These are phyloP conservation scores for Taphrina flavorubra DNA, from an alignment of 1,139 yeast species.

Conservation along the genomic window DNA sequence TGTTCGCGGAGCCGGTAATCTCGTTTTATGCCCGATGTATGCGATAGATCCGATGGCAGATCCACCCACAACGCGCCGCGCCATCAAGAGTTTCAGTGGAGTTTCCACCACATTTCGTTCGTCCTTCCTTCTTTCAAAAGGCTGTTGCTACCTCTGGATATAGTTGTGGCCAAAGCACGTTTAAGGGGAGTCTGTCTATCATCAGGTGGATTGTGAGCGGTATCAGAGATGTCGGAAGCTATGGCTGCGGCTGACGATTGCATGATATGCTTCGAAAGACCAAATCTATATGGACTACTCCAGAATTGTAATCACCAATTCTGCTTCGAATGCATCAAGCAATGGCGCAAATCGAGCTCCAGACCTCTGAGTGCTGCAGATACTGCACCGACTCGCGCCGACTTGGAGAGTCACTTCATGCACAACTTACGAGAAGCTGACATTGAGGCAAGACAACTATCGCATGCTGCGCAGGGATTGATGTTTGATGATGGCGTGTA, in stretches of 20 bases:
- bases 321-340: conserved; percentile 18
- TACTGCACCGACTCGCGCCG: background rate
- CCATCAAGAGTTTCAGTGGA: background rate
- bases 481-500: conserved; percentile 11
- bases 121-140: background rate
- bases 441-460: background rate
- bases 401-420: background rate
- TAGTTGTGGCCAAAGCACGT: no score
- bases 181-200: no score
- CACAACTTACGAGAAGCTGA: conserved; percentile 2
- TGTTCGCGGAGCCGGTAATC: background rate
- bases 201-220: background rate
- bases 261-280: conserved; percentile 28
- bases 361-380: background rate
- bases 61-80: background rate
- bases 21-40: background rate
- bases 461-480: conserved; percentile 8
- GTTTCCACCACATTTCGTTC: conserved; percentile 10
- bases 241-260: conserved; percentile 28
- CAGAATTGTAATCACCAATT: conserved; percentile 26
- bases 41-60: background rate
- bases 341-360: conserved; percentile 12
- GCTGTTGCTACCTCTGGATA: no score
- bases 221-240: background rate
- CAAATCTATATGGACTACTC: conserved; percentile 10